Base-by-base conservation (phyloP, 2,329 filamentous ascomycete species). In the Nemania sp. region DNA sequence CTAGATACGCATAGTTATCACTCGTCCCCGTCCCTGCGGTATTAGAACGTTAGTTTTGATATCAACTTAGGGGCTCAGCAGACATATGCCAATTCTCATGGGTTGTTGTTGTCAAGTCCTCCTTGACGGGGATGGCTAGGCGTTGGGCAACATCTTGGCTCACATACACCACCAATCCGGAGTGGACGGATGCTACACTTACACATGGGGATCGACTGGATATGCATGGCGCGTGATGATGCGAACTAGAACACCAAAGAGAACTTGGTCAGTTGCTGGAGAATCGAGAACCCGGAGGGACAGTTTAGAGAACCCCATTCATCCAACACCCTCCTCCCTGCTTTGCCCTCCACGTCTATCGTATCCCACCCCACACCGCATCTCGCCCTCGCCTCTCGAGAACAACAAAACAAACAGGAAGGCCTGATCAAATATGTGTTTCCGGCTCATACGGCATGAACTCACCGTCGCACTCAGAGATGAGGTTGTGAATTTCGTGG, bases 141-240 rank as follows among this genome's bases (percentile, higher is more conserved):
- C 25, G 25, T 29, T 29, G 25, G 25, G 25, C 25, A 29, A 3
- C 3, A 29, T 7, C 25, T 29, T 29, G 11, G 29, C 12, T 42
- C 43, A n/a, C 42, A 49, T 49, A 18, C 15, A 40, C 60, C 67
- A 71, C 25, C 25, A 29, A 39, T 15, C 17, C n/a, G 13, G 42
- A 20, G 21, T 32, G 34, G 21, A 45, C 15, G 15, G n/a, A 11
- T 45, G 63, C 12, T 18, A n/a, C 29, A 80, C 87, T 72, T 85
- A 92, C 91, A 94, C 90, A 95, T 94, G 59, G 90, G 90, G 77
- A 95, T 94, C 68, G 90, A 90, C 77, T 91, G 85, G 79, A 94
- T 89, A 85, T 94, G 90, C 91, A 95, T 95, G 67, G 79, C 78
- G 78, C 83, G 82, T 35, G 61, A 64, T 52, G 34, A 50, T 53